A percentile compares a stretch with the other conserved stretches of the same genome.
phyloP scores from a whole-genome alignment of 352 stramenopile species.

The Phytophthora agathidicida region DNA sequence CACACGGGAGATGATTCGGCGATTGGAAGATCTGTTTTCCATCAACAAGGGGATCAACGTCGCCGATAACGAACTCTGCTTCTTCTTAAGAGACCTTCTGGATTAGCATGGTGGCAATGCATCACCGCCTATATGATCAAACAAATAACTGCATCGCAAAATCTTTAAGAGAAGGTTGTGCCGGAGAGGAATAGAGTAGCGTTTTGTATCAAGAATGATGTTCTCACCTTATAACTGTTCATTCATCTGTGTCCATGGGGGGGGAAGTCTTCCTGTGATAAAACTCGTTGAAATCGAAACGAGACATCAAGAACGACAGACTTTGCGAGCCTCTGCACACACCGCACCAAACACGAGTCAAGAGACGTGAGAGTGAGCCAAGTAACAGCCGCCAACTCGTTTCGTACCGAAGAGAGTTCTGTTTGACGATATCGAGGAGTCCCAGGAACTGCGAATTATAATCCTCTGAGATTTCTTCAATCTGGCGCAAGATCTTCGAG shows the following conservation, averaged over 20 bases:
- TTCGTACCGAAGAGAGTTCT: slow-evolving; percentile 56
- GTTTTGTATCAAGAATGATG: slow-evolving; percentile 3
- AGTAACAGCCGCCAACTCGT: slow-evolving; percentile 9
- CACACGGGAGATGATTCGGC: slow-evolving; percentile 50
- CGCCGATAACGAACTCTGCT: slow-evolving; percentile 68
- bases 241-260: slow-evolving; percentile 54
- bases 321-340: slow-evolving; percentile 67
- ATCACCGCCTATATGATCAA: neutral
- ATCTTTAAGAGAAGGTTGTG: too few relatives aligned
- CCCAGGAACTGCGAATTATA: slow-evolving; percentile 69
- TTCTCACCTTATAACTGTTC: slow-evolving; percentile 22
- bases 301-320: slow-evolving; percentile 85
- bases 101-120: slow-evolving; percentile 31
- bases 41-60: slow-evolving; percentile 42
- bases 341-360: neutral
- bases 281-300: slow-evolving; percentile 93
- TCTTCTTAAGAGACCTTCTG: slow-evolving; percentile 74
- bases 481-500: slow-evolving; percentile 60
- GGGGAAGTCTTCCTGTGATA: slow-evolving; percentile 71
- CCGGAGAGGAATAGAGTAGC: too few relatives aligned
- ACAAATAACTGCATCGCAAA: too few relatives aligned
- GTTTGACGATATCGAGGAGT: slow-evolving; percentile 78
- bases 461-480: slow-evolving; percentile 67
- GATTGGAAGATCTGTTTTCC: slow-evolving; percentile 60
- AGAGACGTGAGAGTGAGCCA: neutral